phyloP scores from a whole-genome alignment of 2,329 filamentous ascomycete genomes.

The Fusarium mexicanum region DNA sequence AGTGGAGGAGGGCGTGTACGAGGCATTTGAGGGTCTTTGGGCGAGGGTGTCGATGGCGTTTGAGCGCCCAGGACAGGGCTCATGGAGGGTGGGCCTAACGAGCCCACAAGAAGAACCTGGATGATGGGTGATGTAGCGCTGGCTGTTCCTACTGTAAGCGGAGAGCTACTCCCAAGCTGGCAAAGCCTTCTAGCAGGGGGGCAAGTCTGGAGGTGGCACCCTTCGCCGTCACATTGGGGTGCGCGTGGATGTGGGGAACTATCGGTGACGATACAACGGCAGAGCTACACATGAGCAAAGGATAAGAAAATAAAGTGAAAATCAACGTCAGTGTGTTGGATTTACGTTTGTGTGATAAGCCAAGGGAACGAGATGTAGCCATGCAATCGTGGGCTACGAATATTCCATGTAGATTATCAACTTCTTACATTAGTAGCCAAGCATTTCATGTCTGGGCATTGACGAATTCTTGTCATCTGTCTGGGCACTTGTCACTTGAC shows the following conservation, averaged over 20 bases:
- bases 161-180: constrained; percentile 29
- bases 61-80: constrained; percentile 10
- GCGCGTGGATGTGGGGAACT: constrained; percentile 23
- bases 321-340: neutral
- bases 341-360: neutral
- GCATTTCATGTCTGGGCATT: constrained; percentile 1
- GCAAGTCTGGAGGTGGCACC: constrained; percentile 38
- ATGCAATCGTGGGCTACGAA: neutral
- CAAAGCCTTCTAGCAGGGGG: constrained; percentile 21
- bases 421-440: neutral
- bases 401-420: neutral
- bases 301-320: neutral
- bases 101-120: constrained; percentile 24
- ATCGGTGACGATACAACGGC: constrained; percentile 23
- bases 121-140: constrained; percentile 33
- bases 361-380: neutral
- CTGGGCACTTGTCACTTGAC: neutral
- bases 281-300: neutral
- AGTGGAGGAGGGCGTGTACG: constrained; percentile 38
- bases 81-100: constrained; percentile 34
- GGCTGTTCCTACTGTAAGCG: constrained; percentile 1
- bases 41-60: constrained; percentile 34
- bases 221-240: constrained; percentile 32
- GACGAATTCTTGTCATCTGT: neutral
- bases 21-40: constrained; percentile 27